Evolutionary conservation across 495 filamentous ascomycete genomes (phyloP).

Genomic region (Jackrogersella multiformis): DNA sequence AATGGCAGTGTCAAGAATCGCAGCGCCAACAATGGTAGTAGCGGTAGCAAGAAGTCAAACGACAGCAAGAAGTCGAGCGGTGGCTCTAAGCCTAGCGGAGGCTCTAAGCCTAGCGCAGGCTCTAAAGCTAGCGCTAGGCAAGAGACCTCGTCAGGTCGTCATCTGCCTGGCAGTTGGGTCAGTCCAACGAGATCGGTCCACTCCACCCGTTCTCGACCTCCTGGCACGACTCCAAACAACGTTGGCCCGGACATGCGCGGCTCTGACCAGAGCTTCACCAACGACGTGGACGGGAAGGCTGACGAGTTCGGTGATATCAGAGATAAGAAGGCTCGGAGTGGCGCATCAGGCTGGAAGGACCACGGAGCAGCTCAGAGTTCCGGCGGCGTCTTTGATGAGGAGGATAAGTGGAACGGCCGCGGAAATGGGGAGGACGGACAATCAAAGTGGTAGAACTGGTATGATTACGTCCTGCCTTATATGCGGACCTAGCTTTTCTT

Average conservation of each 20-base stretch:
- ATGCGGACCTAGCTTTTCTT: too few relatives aligned
- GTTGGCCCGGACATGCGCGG: neutral
- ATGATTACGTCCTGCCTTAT: neutral
- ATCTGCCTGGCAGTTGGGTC: conserved; percentile 16
- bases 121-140: too few relatives aligned
- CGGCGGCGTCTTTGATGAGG: conserved; percentile 33
- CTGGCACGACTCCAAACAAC: conserved; percentile 11
- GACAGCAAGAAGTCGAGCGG: conserved; percentile 1
- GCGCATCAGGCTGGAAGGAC: conserved; percentile 9
- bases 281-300: neutral
- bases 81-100: neutral
- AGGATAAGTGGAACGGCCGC: conserved; percentile 19
- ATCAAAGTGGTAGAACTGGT: conserved; percentile 17
- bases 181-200: conserved; percentile 6
- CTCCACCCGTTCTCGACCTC: neutral
- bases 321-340: neutral
- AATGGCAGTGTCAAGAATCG: neutral
- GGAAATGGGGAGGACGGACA: neutral
- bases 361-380: conserved; percentile 25
- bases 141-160: neutral
- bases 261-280: conserved; percentile 9
- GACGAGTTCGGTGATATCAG: neutral
- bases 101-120: neutral
- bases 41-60: neutral
- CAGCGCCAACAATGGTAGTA: neutral